phyloP scores from a whole-genome alignment of 2,329 filamentous ascomycete genomes.

The Albifimbria verrucaria region DNA sequence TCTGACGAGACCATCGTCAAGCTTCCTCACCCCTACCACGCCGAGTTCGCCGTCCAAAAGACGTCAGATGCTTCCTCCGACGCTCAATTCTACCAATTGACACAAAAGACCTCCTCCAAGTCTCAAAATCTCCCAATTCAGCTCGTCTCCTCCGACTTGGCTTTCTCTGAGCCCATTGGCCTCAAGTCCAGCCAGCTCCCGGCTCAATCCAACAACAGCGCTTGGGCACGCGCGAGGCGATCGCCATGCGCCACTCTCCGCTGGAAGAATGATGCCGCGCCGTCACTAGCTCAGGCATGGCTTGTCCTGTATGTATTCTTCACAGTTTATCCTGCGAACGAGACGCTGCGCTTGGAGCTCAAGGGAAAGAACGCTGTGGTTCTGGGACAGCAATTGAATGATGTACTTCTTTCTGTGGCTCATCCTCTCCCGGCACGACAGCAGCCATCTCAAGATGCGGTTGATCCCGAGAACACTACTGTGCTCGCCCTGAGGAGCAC shows the following conservation, averaged over 20 bases:
- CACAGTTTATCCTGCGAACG: conserved; percentile 44
- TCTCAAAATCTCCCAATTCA: conserved; percentile 23
- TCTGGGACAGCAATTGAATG: conserved; percentile 37
- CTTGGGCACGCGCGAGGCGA: conserved; percentile 54
- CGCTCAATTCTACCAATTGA: conserved; percentile 32
- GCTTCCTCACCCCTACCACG: conserved; percentile 48
- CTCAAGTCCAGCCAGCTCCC: conserved; percentile 49
- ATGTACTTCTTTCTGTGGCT: conserved; percentile 46
- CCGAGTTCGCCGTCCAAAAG: conserved; percentile 40
- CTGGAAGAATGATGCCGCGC: conserved; percentile 39
- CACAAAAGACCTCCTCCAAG: conserved; percentile 21
- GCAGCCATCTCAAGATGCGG: conserved; percentile 15
- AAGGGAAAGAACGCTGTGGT: conserved; percentile 32
- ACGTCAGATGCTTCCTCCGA: conserved; percentile 14
- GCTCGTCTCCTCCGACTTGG: conserved; percentile 31
- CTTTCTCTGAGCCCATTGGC: conserved; percentile 43
- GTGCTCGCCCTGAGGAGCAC: conserved; percentile 48
- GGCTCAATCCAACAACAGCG: conserved; percentile 49
- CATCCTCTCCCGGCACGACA: conserved; percentile 38
- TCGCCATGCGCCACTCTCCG: conserved; percentile 42
- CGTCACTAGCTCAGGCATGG: conserved; percentile 50
- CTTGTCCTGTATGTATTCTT: conserved; percentile 51
- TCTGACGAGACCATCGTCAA: conserved; percentile 38
- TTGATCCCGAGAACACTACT: conserved; percentile 16
- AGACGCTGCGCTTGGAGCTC: conserved; percentile 46